These are phyloP conservation scores for Blastocystis sp. DNA, from an alignment of 352 stramenopile species.

Conservation along the genomic window DNA sequence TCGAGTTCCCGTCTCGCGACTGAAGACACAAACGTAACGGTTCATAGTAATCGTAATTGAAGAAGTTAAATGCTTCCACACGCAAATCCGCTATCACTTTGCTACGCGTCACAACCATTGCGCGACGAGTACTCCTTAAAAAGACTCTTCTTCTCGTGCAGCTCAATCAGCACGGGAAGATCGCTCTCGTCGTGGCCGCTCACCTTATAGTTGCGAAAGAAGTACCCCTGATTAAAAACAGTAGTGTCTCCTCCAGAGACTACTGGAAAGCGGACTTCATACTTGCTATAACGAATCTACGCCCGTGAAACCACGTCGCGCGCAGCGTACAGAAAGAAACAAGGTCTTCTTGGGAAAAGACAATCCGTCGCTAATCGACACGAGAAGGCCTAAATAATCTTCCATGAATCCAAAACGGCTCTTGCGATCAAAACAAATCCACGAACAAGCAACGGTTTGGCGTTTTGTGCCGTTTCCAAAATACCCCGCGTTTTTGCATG, in stretches of 20 bases:
- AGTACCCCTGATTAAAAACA: conserved; percentile 66
- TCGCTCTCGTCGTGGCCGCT: conserved; percentile 17
- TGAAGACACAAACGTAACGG: conserved; percentile 8
- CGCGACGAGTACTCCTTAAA: background rate
- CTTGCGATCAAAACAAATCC: background rate
- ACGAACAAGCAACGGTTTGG: background rate
- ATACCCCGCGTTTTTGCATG: no score
- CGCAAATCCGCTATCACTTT: conserved; percentile 31
- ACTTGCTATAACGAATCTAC: conserved; percentile 67
- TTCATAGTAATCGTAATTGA: conserved; percentile 68
- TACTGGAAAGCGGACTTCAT: conserved; percentile 40
- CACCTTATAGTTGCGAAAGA: conserved; percentile 52
- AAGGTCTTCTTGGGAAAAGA: conserved; percentile 56
- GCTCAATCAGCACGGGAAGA: conserved; percentile 49
- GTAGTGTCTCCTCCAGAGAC: conserved; percentile 29
- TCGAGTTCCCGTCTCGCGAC: background rate
- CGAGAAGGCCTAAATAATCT: conserved; percentile 44
- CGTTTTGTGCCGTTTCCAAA: conserved; percentile 3
- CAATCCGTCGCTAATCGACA: conserved; percentile 49
- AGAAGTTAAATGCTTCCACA: conserved; percentile 54
- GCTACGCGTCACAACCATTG: background rate
- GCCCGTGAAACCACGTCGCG: background rate
- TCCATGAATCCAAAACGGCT: background rate
- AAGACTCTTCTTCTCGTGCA: conserved; percentile 17
- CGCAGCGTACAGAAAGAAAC: conserved; percentile 19